These are phyloP conservation scores for Lentinula detonsa DNA, from an alignment of 768 basidiomycete genomes.

Conservation along the genomic window DNA sequence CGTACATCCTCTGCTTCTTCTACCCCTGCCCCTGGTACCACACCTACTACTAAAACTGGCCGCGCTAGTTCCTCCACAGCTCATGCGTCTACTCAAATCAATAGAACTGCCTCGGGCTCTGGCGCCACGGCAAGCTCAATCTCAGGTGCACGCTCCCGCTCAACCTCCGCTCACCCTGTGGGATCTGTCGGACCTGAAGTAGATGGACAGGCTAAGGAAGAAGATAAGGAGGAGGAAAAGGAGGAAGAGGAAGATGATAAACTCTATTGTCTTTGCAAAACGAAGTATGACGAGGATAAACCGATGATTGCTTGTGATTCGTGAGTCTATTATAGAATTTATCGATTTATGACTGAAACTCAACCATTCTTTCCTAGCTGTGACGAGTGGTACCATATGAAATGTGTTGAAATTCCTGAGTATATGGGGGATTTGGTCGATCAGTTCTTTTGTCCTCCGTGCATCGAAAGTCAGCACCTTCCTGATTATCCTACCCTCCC, in stretches of 20 bases:
- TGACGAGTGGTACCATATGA: slow-evolving; percentile 92
- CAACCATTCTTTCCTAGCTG: slow-evolving; percentile 44
- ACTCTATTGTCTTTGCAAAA: slow-evolving; percentile 86
- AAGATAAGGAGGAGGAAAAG: slow-evolving; percentile 42
- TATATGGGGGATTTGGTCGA: slow-evolving; percentile 83
- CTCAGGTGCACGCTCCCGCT: slow-evolving; percentile 52
- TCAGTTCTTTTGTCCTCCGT: slow-evolving; percentile 85
- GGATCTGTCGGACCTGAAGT: slow-evolving; percentile 32
- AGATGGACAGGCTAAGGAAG: slow-evolving; percentile 29
- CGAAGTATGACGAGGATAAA: slow-evolving; percentile 78
- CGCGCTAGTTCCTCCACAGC: slow-evolving; percentile 13
- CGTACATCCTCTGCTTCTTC: slow-evolving; percentile 9
- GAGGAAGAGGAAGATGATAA: slow-evolving; percentile 54
- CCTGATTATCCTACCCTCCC: neutral
- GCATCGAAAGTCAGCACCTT: slow-evolving; percentile 58
- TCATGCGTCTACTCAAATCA: slow-evolving; percentile 8
- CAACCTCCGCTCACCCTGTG: slow-evolving; percentile 62
- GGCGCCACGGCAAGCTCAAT: slow-evolving; percentile 21
- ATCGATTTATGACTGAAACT: neutral
- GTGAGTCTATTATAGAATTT: slow-evolving; percentile 34
- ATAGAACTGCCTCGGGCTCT: slow-evolving; percentile 9
- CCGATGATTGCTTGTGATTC: slow-evolving; percentile 94
- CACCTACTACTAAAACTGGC: neutral
- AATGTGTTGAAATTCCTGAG: slow-evolving; percentile 79
- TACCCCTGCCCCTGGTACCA: slow-evolving; percentile 10